Conservation (phyloP, 305 asterid species). For the Salvia sclarea region DNA sequence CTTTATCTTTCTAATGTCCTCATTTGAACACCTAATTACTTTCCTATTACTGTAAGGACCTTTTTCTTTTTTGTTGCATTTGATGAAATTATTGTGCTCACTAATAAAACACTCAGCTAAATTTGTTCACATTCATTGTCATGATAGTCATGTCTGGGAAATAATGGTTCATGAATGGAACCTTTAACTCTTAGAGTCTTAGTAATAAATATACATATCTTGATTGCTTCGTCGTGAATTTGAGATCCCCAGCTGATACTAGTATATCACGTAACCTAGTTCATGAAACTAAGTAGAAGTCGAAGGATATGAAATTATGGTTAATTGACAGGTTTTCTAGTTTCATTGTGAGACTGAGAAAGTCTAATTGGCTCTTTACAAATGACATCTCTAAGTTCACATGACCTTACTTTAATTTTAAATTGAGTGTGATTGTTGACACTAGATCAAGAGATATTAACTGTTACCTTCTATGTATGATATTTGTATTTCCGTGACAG, state of each 20-base stretch:
- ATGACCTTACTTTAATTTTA: background rate
- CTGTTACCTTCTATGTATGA: background rate
- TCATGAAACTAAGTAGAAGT: conserved; percentile 13
- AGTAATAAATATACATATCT: background rate
- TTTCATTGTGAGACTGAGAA: background rate
- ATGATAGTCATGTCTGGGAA: background rate
- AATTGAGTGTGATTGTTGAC: background rate
- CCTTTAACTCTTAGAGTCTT: background rate
- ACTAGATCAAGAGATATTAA: background rate
- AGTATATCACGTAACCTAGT: background rate
- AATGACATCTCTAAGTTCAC: background rate
- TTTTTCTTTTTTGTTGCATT: background rate
- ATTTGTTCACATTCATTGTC: background rate
- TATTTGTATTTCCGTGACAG: background rate
- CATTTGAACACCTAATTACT: background rate
- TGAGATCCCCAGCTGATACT: background rate
- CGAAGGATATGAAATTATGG: conserved; percentile 1
- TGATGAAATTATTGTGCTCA: background rate
- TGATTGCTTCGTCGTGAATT: conserved; percentile 8
- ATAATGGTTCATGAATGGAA: background rate
- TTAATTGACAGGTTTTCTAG: background rate
- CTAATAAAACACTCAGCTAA: background rate
- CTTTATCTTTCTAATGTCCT: background rate
- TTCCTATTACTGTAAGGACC: background rate
- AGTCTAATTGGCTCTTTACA: conserved; percentile 14